Evolutionary conservation across 179 eudicot genomes (phyloP).

Genomic region (Pouteria campechiana): DNA sequence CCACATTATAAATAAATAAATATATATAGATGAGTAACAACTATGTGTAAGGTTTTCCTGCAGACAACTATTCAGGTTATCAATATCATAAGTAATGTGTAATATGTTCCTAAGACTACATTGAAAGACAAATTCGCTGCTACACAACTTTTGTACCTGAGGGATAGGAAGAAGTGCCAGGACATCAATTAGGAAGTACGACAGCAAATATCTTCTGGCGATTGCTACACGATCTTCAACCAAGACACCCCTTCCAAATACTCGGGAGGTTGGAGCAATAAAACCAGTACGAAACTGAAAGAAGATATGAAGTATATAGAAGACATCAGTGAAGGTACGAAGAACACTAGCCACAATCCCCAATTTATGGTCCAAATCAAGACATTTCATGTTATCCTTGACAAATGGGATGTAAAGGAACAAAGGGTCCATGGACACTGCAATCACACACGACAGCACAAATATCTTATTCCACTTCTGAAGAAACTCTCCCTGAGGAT

Average conservation of each 20-base stretch:
- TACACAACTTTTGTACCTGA: conserved; percentile 60
- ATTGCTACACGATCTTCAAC: conserved; percentile 32
- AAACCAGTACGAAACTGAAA: conserved; percentile 63
- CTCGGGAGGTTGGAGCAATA: conserved; percentile 58
- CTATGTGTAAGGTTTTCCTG: neutral
- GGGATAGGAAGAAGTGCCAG: conserved; percentile 70
- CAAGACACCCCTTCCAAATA: conserved; percentile 63
- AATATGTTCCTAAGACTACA: neutral
- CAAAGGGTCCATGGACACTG: conserved; percentile 58
- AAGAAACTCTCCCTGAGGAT: conserved; percentile 58
- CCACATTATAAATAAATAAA: no score
- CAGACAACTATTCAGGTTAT: neutral
- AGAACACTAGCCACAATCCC: conserved; percentile 38
- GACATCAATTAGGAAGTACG: conserved; percentile 53
- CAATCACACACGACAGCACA: conserved; percentile 43
- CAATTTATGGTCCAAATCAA: conserved; percentile 28
- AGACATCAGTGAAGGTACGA: conserved; percentile 44
- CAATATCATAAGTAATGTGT: neutral
- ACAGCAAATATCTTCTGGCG: conserved; percentile 40
- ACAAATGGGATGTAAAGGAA: conserved; percentile 62
- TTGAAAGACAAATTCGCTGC: neutral
- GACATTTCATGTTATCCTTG: conserved; percentile 23
- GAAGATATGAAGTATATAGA: conserved; percentile 55
- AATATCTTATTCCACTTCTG: conserved; percentile 63
- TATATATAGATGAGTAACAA: neutral